Evolutionary conservation across 176 grass and related monocot species (phyloP), one percentile per base, ranked within the genome.

Genomic region (Rhynchospora tenuis): DNA sequence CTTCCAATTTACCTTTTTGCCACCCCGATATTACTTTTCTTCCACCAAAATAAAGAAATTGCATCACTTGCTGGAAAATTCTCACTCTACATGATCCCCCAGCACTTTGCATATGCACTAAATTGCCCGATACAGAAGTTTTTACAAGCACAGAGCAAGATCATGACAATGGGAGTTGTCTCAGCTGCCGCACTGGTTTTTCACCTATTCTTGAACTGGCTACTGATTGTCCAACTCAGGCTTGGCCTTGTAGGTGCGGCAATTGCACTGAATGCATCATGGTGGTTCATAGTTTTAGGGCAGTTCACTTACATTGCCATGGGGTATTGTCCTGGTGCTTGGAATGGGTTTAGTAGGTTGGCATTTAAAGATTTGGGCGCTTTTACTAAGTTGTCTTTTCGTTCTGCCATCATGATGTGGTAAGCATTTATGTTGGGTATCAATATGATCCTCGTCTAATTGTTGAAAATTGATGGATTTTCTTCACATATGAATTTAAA

Each of bases 71-170:
- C 91, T 0, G 88, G 89, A 1, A 50, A 52, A 22, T 97, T 85
- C 77, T 61, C 89, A 33, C 65, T 85, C 10, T 91, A 88, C 84
- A 81, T 74, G 71, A 88, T 73, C 74, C 89, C 89, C 26, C 85
- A 93, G 81, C 64, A 90, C 17, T 87, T 90, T 54, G 91, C 91
- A 0, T 86, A 86, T 73, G 87, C 69, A 24, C 17, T 90, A 15
- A 97, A 93, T 83, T 93, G 88, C 58, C 94, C 94, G 5, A 47
- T 87, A 14, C 91, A 97, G 83, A 97, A 93, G 87, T 97, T 97
- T 76, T 85, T 85, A 51, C 89, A 97, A 86, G 28, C 70, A 47
- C 70, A 74, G 22, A 51, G 70, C 70, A 74, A 81, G 38, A 88
- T 93, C 13, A 71, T 87, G 88, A 64, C 78, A 68, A 97, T 93